phyloP scores from a whole-genome alignment of 2,329 filamentous ascomycete species.

The Nigrospora sphaerica region DNA sequence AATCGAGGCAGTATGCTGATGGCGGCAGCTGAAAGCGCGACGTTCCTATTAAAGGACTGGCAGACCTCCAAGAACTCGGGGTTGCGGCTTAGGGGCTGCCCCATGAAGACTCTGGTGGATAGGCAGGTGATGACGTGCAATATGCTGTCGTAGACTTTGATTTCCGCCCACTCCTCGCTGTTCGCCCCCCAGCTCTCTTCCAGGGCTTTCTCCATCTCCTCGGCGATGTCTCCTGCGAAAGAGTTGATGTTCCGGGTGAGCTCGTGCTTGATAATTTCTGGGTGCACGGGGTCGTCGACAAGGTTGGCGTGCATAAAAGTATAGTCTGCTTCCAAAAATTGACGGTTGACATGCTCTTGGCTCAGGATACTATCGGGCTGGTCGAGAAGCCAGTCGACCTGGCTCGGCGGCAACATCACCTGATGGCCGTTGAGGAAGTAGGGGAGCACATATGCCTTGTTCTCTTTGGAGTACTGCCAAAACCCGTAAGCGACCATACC shows the following conservation, averaged over 20 bases:
- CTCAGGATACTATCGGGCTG: slow-evolving; percentile 23
- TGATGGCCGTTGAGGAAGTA: slow-evolving; percentile 25
- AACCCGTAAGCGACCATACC: no score
- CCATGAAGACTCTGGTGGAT: slow-evolving; percentile 22
- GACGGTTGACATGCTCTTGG: slow-evolving; percentile 23
- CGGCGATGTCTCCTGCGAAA: slow-evolving; percentile 21
- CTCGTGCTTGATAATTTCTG: slow-evolving; percentile 22
- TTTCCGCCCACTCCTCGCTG: slow-evolving; percentile 20
- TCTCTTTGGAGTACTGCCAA: slow-evolving; percentile 20
- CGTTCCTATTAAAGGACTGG: slow-evolving; percentile 19
- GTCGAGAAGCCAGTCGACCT: slow-evolving; percentile 21
- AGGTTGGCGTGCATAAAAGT: slow-evolving; percentile 22
- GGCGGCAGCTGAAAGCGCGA: slow-evolving; percentile 18
- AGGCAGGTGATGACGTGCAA: slow-evolving; percentile 21
- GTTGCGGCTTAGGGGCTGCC: slow-evolving; percentile 20
- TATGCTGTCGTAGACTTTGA: slow-evolving; percentile 24
- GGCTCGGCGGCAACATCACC: slow-evolving; percentile 21
- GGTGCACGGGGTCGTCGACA: slow-evolving; percentile 21
- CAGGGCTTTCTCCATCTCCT: slow-evolving; percentile 19
- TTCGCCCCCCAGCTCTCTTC: slow-evolving; percentile 21
- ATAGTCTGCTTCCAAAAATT: slow-evolving; percentile 25
- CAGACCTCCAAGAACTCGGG: slow-evolving; percentile 20
- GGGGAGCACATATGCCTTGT: slow-evolving; percentile 20
- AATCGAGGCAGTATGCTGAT: slow-evolving; percentile 21
- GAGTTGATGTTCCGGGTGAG: slow-evolving; percentile 20